Evolutionary conservation across 2,329 filamentous ascomycete genomes (phyloP).

Genomic region (Elsinoe batatas): DNA sequence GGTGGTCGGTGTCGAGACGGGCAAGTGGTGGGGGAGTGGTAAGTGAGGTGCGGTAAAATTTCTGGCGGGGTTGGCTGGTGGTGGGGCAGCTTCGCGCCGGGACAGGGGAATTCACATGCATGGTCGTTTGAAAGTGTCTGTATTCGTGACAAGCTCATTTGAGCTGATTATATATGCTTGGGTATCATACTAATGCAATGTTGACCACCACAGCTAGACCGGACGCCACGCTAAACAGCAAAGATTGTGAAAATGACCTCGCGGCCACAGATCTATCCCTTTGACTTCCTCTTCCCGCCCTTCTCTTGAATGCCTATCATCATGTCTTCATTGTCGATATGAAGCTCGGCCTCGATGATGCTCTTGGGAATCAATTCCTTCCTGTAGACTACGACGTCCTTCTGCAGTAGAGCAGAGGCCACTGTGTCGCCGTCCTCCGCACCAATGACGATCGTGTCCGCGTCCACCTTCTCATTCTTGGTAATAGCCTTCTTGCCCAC

Average conservation of each 20-base stretch:
- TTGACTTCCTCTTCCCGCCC: not conserved
- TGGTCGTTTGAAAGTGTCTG: not conserved
- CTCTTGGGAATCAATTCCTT: constrained; percentile 35
- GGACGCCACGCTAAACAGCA: not conserved
- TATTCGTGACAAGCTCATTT: not conserved
- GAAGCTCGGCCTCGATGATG: constrained; percentile 34
- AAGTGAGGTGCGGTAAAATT: not conserved
- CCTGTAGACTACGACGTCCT: constrained; percentile 31
- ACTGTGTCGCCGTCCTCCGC: constrained; percentile 29
- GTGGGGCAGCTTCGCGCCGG: not conserved
- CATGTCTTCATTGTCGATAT: constrained; percentile 33
- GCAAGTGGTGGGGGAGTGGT: not conserved
- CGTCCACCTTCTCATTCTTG: constrained; percentile 20
- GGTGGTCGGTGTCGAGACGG: not conserved
- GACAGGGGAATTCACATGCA: not conserved
- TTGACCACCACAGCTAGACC: not conserved
- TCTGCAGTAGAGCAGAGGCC: constrained; percentile 24
- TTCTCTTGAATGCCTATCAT: constrained; percentile 12
- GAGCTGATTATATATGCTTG: constrained; percentile 3
- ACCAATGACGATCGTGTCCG: constrained; percentile 31
- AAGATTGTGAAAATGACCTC: not conserved
- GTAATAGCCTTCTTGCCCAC: constrained; percentile 25
- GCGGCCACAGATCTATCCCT: not conserved
- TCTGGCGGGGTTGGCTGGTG: not conserved
- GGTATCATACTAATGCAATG: constrained; percentile 6